These are phyloP conservation scores for Dictyophora rubrovolvata DNA, from an alignment of 768 basidiomycete genomes.

Conservation along the genomic window DNA sequence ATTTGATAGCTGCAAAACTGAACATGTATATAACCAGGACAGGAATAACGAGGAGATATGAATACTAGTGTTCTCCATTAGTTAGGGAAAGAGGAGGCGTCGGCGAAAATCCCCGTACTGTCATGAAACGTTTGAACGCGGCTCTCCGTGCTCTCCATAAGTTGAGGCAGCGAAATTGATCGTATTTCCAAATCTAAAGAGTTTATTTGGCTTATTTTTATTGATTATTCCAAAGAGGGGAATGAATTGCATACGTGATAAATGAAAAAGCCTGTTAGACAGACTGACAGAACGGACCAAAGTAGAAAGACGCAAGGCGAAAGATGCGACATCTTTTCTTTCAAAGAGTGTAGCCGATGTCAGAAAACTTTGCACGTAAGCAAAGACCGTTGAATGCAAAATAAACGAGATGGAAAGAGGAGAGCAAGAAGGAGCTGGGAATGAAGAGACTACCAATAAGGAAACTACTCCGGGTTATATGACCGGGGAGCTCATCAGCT, in stretches of 20 bases:
- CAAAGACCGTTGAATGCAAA: too few relatives aligned
- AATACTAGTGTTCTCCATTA: conserved; percentile 39
- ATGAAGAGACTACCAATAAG: too few relatives aligned
- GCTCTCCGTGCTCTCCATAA: conserved; percentile 31
- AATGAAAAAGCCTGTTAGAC: conserved; percentile 54
- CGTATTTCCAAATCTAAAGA: conserved; percentile 58
- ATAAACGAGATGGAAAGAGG: too few relatives aligned
- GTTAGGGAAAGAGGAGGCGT: background rate
- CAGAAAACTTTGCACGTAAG: too few relatives aligned
- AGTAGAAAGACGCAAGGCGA: conserved; percentile 52
- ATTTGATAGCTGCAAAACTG: conserved; percentile 66
- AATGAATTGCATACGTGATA: conserved; percentile 34
- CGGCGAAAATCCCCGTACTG: conserved; percentile 33
- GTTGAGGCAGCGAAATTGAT: conserved; percentile 66
- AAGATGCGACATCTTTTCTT: conserved; percentile 43
- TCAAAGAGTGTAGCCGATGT: too few relatives aligned
- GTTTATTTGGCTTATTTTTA: background rate
- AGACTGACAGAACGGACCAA: conserved; percentile 45
- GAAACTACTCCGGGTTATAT: too few relatives aligned
- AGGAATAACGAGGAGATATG: conserved; percentile 57
- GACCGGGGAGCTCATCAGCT: too few relatives aligned
- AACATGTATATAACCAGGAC: conserved; percentile 45
- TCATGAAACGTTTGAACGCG: conserved; percentile 83
- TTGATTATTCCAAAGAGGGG: background rate
- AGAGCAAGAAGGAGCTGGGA: too few relatives aligned